Evolutionary conservation across 176 grass and related monocot genomes (phyloP), one percentile per base, ranked within the genome.

Genomic region (Ampelocalamus luodianensis): DNA sequence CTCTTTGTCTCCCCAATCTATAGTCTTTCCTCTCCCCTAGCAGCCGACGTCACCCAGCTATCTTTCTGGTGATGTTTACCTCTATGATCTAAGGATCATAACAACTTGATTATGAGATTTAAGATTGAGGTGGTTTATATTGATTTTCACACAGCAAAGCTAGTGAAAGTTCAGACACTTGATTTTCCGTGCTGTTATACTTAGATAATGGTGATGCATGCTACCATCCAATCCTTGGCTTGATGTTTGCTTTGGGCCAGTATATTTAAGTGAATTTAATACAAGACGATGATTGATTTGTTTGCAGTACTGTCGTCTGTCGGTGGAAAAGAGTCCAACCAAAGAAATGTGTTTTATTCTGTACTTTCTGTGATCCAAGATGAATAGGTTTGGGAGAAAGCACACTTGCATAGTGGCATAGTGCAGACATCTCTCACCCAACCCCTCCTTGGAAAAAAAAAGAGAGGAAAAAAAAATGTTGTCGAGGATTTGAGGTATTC

Each of bases 21-120:
- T n/a, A n/a, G n/a, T n/a, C n/a, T n/a, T n/a, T n/a, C n/a, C n/a
- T n/a, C n/a, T n/a, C n/a, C n/a, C n/a, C n/a, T n/a, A n/a, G n/a
- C n/a, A n/a, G n/a, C n/a, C n/a, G n/a, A n/a, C n/a, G n/a, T n/a
- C n/a, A n/a, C n/a, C n/a, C n/a, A n/a, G n/a, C n/a, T n/a, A n/a
- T n/a, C n/a, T n/a, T n/a, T n/a, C n/a, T n/a, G n/a, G n/a, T n/a
- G n/a, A n/a, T n/a, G n/a, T n/a, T n/a, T n/a, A n/a, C n/a, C n/a
- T n/a, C n/a, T n/a, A n/a, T n/a, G n/a, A n/a, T n/a, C n/a, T n/a
- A n/a, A n/a, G n/a, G n/a, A n/a, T n/a, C n/a, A n/a, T 81, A 46
- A 59, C 58, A n/a, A n/a, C n/a, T 63, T 63, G 79, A 81, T 81
- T 42, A 11, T 43, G 6, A 0, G 24, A 65, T 65, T 80, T 69